Evolutionary conservation across 345 rosid species (phyloP), one percentile per base, ranked within the genome.

Genomic region (Capsella bursapastoris): DNA sequence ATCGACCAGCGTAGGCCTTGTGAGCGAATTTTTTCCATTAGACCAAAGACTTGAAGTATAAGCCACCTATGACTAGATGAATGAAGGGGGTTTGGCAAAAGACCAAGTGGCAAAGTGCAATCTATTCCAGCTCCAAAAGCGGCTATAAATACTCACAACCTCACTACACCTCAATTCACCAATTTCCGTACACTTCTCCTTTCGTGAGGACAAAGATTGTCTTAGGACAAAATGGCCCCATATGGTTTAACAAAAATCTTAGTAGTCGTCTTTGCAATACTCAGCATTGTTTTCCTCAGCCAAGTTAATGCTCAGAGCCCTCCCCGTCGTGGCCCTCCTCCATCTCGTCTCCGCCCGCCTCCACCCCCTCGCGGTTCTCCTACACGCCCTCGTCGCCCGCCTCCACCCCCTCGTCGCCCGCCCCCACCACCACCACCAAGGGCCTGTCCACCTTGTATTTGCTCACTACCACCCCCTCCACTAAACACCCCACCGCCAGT

Each of bases 211-310:
- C 41, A 61, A 61, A 10, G 15, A 12, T 37, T 37, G 13, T 15
- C 47, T 18, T 16, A 37, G 28, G 14, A 13, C 32, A 71, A 60
- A 49, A 71, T 71, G 59, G 75, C 59, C 8, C 40, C 15, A 27
- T 1, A 25, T 8, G 18, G 37, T 71, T 49, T 10, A 59, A 10
- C 51, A 1, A 71, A 49, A 50, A 38, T 50, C 12, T 16, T 60
- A 11, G 31, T 27, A 27, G 37, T 71, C 13, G 8, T 71, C 50
- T 10, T 71, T 71, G 40, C 59, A 48, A 12, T 48, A 3, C 38
- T 60, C 67, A 60, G 31, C 59, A 50, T 71, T 25, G 31, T 60
- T 31, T 50, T 60, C 51, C 28, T 71, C 14, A 6, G 18, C 41
- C 68, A 60, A 37, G 15, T 50, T 7, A 6, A 38, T 16, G 68